Evolutionary conservation across 768 basidiomycete genomes (phyloP).

Genomic region (Rhodotorula babjevae): DNA sequence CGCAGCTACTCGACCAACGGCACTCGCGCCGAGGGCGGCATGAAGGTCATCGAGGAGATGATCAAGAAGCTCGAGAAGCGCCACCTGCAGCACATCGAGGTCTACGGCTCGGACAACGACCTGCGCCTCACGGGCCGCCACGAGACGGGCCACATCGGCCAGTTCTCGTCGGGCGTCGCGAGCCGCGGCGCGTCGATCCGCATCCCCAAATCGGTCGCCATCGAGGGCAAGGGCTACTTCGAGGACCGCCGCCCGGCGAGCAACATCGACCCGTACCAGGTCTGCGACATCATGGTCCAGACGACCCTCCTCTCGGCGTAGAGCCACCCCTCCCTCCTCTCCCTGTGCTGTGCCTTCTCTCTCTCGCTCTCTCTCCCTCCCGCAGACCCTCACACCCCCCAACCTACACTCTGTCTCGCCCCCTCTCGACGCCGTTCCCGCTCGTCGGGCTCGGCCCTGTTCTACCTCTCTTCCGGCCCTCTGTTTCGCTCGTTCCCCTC

Average conservation of each 20-base stretch:
- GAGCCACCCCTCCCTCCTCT: background rate
- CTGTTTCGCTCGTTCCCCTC: too few relatives aligned
- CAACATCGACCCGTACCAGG: conserved; percentile 97
- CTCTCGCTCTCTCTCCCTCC: too few relatives aligned
- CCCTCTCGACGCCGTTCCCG: background rate
- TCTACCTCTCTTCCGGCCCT: too few relatives aligned
- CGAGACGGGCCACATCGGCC: conserved; percentile 90
- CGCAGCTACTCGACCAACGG: conserved; percentile 89
- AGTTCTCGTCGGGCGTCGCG: conserved; percentile 90
- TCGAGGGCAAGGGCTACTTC: conserved; percentile 89
- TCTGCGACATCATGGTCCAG: conserved; percentile 54
- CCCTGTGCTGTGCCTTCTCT: background rate
- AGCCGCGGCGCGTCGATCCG: conserved; percentile 96
- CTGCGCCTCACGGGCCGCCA: conserved; percentile 90
- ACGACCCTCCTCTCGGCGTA: conserved; percentile 4
- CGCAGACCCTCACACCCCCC: background rate
- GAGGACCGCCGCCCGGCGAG: conserved; percentile 86
- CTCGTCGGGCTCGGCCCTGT: background rate
- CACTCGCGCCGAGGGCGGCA: conserved; percentile 89
- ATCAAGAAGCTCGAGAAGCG: conserved; percentile 87
- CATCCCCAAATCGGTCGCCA: conserved; percentile 86
- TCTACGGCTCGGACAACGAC: conserved; percentile 73
- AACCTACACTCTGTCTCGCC: background rate
- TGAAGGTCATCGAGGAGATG: conserved; percentile 82
- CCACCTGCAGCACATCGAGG: conserved; percentile 92